Evolutionary conservation across 2,329 filamentous ascomycete species (phyloP), one percentile per base, ranked within the genome.

Genomic region (Sporothrix dimorphospora): DNA sequence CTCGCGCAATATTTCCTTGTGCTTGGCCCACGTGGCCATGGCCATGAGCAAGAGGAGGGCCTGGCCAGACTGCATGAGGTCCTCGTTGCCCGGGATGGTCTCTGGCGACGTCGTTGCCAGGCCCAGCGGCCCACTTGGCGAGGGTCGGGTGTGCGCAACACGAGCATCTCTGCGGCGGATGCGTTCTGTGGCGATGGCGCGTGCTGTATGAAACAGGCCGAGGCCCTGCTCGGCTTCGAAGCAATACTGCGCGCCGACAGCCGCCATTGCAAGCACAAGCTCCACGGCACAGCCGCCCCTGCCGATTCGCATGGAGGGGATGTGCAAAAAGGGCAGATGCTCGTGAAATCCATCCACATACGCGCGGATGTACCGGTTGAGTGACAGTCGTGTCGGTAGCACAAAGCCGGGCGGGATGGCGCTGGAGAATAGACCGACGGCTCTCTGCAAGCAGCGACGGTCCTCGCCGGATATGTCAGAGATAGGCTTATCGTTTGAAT

Each of bases 21-120:
- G 87, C 75, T 85, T 51, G 5, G 47, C 86, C 87, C 87, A 89
- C 0, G 87, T 88, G 14, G 86, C 86, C 77, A 88, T 85, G 0
- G 87, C 87, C 71, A 88, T 88, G n/a, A 89, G 81, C 3, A 86
- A 78, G 11, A 86, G 75, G 30, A 86, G 83, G 0, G 85, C 84
- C 69, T 84, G 82, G 53, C 86, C 84, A 7, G 84, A 82, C 75
- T 85, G 83, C 80, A 85, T 84, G 68, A 83, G 81, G 34, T 75
- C 72, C 2, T 73, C 73, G 6, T 47, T 42, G 11, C 51, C 27
- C 34, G 51, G 68, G 6, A 40, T n/a, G 8, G 30, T 16, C 8
- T n/a, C 55, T 19, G 55, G 34, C 8, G 16, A 40, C 27, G 69
- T 67, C 27, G 71, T 61, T 42, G 66, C 72, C 72, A 27, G 72